phyloP scores from a whole-genome alignment of 1,139 yeast genomes.

The Hanseniaspora gamundiae region DNA sequence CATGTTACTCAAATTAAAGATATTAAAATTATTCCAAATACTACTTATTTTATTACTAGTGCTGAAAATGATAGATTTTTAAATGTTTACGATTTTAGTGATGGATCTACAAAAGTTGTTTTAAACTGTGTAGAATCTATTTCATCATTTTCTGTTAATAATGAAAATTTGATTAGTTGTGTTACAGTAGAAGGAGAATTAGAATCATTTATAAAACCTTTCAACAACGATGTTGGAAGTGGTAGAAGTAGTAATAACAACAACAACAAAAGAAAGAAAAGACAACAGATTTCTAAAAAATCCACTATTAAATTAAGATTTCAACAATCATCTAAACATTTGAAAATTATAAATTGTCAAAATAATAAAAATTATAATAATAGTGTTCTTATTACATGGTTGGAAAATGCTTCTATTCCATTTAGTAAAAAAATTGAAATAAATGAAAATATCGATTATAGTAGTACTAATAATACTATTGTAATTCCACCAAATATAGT shows the following conservation, averaged over 20 bases:
- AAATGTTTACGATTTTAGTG: conserved; percentile 42
- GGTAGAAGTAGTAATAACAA: background rate
- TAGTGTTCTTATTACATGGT: conserved; percentile 37
- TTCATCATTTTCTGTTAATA: conserved; percentile 31
- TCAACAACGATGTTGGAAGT: conserved; percentile 22
- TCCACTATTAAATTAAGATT: conserved; percentile 6
- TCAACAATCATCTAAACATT: conserved; percentile 1
- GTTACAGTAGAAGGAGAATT: conserved; percentile 58
- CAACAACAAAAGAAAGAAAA: conserved; percentile 5
- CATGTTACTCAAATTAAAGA: conserved; percentile 56
- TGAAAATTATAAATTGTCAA: conserved; percentile 1
- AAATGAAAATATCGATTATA: conserved; percentile 21
- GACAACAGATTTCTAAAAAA: conserved; percentile 5
- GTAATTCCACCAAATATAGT: conserved; percentile 31
- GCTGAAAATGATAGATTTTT: conserved; percentile 72
- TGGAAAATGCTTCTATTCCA: conserved; percentile 57
- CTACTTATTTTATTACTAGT: conserved; percentile 46
- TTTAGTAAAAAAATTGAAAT: conserved; percentile 51
- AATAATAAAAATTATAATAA: conserved; percentile 2
- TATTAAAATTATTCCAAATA: conserved; percentile 26
- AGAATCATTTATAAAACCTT: conserved; percentile 52
- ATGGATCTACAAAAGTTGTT: conserved; percentile 32
- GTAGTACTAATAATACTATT: conserved; percentile 15
- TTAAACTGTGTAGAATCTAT: conserved; percentile 34
- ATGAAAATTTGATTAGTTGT: conserved; percentile 36